phyloP scores from a whole-genome alignment of 116 monocot genomes.

The Cymodocea nodosa region DNA sequence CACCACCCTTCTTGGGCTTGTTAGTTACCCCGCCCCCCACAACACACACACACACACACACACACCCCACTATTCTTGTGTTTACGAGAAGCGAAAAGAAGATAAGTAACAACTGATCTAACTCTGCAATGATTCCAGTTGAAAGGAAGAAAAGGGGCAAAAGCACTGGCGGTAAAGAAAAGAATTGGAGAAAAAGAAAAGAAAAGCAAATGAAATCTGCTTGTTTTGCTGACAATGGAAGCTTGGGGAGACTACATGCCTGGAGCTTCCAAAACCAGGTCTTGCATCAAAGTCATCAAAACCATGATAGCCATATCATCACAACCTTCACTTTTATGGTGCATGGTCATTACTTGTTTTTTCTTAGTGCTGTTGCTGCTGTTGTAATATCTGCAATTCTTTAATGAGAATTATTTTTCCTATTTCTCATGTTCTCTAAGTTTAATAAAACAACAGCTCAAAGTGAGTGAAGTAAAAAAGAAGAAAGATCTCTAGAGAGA shows the following conservation, averaged over 20 bases:
- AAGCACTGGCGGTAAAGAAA: background rate
- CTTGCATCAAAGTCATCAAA: slow-evolving; percentile 9
- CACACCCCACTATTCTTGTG: too few species aligned
- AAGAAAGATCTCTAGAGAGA: too few species aligned
- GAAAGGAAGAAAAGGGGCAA: background rate
- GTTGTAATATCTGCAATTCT: too few species aligned
- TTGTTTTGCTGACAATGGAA: slow-evolving; percentile 3
- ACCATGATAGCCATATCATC: slow-evolving; percentile 2
- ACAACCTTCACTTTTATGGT: slow-evolving; percentile 2
- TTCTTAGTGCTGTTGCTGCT: background rate
- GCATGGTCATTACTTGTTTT: background rate
- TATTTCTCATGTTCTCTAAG: too few species aligned
- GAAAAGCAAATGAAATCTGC: background rate
- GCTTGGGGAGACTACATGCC: slow-evolving; percentile 5
- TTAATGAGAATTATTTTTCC: too few species aligned
- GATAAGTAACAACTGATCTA: background rate
- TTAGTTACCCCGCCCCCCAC: too few species aligned
- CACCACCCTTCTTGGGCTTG: background rate
- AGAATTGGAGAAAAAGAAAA: background rate
- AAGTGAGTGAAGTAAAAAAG: too few species aligned
- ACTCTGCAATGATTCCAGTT: background rate
- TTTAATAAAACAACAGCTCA: too few species aligned
- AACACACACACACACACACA: too few species aligned
- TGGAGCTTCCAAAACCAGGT: background rate
- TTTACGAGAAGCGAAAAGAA: background rate